These are phyloP conservation scores for Russula emetica DNA, from an alignment of 768 basidiomycete genomes.

Conservation along the genomic window DNA sequence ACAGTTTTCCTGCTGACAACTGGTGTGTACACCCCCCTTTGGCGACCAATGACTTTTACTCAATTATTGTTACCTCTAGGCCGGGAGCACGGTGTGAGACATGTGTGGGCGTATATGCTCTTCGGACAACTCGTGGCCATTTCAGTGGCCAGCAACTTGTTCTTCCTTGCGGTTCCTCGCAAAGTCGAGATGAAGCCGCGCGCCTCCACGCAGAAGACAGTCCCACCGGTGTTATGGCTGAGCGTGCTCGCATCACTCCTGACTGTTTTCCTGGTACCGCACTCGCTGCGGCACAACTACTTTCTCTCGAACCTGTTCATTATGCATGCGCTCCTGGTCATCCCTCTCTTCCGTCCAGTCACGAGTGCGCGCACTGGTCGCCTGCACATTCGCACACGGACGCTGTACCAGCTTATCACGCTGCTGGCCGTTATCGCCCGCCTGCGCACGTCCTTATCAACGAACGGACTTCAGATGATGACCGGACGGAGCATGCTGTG, in stretches of 20 bases:
- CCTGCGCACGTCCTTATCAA: slow-evolving; percentile 32
- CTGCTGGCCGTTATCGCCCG: slow-evolving; percentile 16
- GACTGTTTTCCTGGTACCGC: slow-evolving; percentile 45
- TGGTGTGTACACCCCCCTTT: slow-evolving; percentile 38
- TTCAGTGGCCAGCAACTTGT: slow-evolving; percentile 59
- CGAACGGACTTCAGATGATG: slow-evolving; percentile 13
- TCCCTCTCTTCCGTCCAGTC: slow-evolving; percentile 26
- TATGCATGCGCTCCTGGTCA: slow-evolving; percentile 51
- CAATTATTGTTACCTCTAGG: slow-evolving; percentile 31
- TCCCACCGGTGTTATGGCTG: slow-evolving; percentile 37
- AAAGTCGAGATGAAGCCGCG: neutral
- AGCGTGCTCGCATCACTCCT: slow-evolving; percentile 45
- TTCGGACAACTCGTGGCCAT: slow-evolving; percentile 63
- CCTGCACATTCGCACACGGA: slow-evolving; percentile 31
- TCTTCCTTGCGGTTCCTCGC: slow-evolving; percentile 45
- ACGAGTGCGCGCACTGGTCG: neutral
- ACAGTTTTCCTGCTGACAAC: slow-evolving; percentile 48
- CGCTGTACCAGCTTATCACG: slow-evolving; percentile 38
- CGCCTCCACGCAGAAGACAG: neutral
- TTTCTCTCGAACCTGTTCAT: slow-evolving; percentile 49
- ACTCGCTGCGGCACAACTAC: slow-evolving; percentile 36
- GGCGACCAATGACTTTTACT: neutral
- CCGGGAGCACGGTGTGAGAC: slow-evolving; percentile 40
- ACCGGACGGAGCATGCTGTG: slow-evolving; percentile 35
- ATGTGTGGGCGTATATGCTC: slow-evolving; percentile 65